phyloP scores from a whole-genome alignment of 1,284 basidiomycete genomes.

The Phylloboletellus chloephorus region DNA sequence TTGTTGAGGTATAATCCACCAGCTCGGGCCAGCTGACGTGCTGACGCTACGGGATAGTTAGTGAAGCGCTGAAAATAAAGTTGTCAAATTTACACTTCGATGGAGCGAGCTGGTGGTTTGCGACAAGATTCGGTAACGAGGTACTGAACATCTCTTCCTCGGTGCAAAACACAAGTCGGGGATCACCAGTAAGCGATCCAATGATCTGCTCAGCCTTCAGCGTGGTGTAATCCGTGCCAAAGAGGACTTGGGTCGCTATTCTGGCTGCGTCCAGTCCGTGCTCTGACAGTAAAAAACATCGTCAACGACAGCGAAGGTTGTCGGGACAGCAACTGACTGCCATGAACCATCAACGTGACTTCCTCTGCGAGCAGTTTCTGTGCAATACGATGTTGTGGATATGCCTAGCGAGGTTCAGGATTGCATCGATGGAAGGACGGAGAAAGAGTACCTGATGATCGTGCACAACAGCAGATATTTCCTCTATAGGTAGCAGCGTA shows the following conservation, averaged over 20 bases:
- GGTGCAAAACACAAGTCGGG: slow-evolving; percentile 29
- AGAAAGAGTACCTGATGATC: slow-evolving; percentile 47
- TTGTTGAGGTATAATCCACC: slow-evolving; percentile 55
- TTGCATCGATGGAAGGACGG: background rate
- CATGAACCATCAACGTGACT: slow-evolving; percentile 85
- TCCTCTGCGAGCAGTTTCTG: slow-evolving; percentile 83
- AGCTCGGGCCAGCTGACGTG: slow-evolving; percentile 29
- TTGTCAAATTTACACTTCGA: slow-evolving; percentile 27
- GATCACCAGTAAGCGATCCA: slow-evolving; percentile 28
- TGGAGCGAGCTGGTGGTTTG: slow-evolving; percentile 23
- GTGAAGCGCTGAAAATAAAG: background rate
- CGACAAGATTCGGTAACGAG: slow-evolving; percentile 24
- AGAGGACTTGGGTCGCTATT: slow-evolving; percentile 33
- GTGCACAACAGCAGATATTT: slow-evolving; percentile 56
- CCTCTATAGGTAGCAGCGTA: slow-evolving; percentile 65
- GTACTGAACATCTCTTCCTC: slow-evolving; percentile 30
- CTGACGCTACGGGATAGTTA: slow-evolving; percentile 23
- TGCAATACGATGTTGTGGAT: slow-evolving; percentile 59
- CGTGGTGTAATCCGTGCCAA: slow-evolving; percentile 27
- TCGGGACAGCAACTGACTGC: slow-evolving; percentile 41
- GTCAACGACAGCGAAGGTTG: slow-evolving; percentile 3
- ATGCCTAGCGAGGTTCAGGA: slow-evolving; percentile 33
- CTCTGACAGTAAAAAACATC: slow-evolving; percentile 15
- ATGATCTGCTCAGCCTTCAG: slow-evolving; percentile 28
- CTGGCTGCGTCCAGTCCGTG: slow-evolving; percentile 29